Evolutionary conservation across 441 rosid genomes (phyloP).

Genomic region (Mallotus japonicus): DNA sequence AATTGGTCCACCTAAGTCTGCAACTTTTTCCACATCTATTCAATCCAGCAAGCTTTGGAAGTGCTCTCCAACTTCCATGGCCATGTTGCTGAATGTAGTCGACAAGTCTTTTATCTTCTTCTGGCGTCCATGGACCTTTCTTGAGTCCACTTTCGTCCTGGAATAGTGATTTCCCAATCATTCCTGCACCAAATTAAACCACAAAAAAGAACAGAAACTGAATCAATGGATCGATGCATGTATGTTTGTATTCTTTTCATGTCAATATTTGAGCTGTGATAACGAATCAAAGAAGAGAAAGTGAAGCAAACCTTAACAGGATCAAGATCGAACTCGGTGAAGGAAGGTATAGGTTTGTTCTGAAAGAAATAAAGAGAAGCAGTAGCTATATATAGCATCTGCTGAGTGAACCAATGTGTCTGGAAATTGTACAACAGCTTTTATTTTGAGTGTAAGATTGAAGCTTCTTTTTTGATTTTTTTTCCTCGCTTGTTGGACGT

Average conservation of each 20-base stretch:
- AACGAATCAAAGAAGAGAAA: background rate
- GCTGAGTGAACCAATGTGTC: background rate
- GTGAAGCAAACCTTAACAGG: background rate
- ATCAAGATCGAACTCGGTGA: too few species aligned
- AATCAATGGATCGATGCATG: background rate
- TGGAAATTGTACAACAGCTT: background rate
- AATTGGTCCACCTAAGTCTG: conserved; percentile 85
- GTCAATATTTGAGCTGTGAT: background rate
- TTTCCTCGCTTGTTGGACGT: background rate
- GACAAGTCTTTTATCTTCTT: conserved; percentile 73
- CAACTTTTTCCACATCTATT: conserved; percentile 94
- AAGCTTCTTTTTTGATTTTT: background rate
- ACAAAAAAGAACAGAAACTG: background rate
- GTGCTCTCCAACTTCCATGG: conserved; percentile 95
- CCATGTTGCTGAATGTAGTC: conserved; percentile 68
- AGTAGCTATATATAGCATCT: conserved; percentile 14
- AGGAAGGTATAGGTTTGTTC: background rate
- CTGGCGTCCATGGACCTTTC: conserved; percentile 96
- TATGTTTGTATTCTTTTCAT: background rate
- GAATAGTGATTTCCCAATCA: conserved; percentile 64
- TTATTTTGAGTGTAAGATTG: background rate
- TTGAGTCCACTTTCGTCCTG: conserved; percentile 73
- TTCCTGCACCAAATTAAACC: background rate
- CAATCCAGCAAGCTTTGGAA: conserved; percentile 70
- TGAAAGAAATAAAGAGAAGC: background rate